These are phyloP conservation scores for Pleurotus cornucopiae DNA, from an alignment of 768 basidiomycete genomes.

Conservation along the genomic window DNA sequence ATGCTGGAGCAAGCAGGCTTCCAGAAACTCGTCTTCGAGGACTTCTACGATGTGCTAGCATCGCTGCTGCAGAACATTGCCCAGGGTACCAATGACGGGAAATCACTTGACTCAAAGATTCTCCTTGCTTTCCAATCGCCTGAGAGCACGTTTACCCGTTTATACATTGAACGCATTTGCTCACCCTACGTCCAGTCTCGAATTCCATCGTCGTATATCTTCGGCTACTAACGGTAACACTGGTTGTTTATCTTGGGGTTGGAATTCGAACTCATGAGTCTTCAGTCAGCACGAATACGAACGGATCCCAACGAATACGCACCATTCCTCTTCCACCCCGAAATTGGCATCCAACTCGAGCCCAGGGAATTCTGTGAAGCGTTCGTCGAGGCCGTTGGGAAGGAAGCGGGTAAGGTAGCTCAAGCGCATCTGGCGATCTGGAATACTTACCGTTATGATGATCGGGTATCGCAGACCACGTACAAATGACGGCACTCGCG, in stretches of 20 bases:
- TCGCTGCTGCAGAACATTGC: conserved; percentile 44
- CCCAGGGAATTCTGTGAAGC: conserved; percentile 67
- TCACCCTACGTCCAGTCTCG: conserved; percentile 35
- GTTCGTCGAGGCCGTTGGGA: conserved; percentile 74
- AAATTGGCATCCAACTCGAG: conserved; percentile 55
- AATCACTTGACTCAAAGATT: conserved; percentile 26
- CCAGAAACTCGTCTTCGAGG: conserved; percentile 64
- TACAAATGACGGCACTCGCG: conserved; percentile 76
- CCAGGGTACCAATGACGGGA: conserved; percentile 28
- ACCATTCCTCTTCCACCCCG: conserved; percentile 75
- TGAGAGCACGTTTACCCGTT: conserved; percentile 32
- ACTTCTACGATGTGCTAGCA: conserved; percentile 67
- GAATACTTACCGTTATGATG: conserved; percentile 15
- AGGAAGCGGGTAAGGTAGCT: conserved; percentile 60
- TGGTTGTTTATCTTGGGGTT: neutral
- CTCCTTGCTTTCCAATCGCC: conserved; percentile 54
- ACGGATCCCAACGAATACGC: conserved; percentile 54
- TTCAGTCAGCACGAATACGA: conserved; percentile 70
- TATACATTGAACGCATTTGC: neutral
- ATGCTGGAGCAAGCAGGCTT: conserved; percentile 59
- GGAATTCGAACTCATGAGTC: neutral
- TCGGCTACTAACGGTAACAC: conserved; percentile 63
- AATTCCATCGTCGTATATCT: conserved; percentile 79
- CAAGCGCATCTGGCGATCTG: neutral
- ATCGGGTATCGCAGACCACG: conserved; percentile 55